These are phyloP conservation scores for Umbilicus rupestris DNA, from an alignment of 164 flowering plant species.

Conservation along the genomic window DNA sequence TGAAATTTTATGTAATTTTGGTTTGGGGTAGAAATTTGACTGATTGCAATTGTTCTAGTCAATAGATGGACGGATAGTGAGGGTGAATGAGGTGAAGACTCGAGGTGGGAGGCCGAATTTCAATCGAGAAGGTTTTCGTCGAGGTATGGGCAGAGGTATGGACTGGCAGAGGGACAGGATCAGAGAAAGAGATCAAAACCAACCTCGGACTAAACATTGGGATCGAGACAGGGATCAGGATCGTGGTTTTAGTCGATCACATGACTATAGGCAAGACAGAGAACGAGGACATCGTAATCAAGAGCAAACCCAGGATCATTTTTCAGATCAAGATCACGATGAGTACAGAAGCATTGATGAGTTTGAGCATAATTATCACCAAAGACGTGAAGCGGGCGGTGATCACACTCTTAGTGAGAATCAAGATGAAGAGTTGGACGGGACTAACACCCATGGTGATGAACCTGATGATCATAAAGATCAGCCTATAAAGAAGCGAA, in stretches of 20 bases:
- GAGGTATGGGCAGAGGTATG: constrained; percentile 27
- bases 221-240: constrained; percentile 34
- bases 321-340: constrained; percentile 15
- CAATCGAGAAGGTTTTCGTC: constrained; percentile 36
- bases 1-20: neutral
- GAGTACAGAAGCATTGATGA: constrained; percentile 26
- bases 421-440: constrained; percentile 28
- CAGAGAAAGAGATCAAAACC: constrained; percentile 32
- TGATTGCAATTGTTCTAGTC: constrained; percentile 35
- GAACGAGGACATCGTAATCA: constrained; percentile 24
- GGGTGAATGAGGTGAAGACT: constrained; percentile 71
- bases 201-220: constrained; percentile 32
- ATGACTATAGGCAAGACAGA: constrained; percentile 21
- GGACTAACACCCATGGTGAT: constrained; percentile 22
- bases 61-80: constrained; percentile 70
- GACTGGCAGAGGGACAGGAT: constrained; percentile 45
- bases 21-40: constrained; percentile 14
- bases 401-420: constrained; percentile 26
- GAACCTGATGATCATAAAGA: constrained; percentile 31
- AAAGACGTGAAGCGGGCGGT: constrained; percentile 22
- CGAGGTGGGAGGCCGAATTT: constrained; percentile 50
- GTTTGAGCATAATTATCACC: constrained; percentile 28
- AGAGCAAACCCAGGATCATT: no score
- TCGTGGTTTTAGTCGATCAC: constrained; percentile 14
- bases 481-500: constrained; percentile 25